Evolutionary conservation across 805 yeast genomes (phyloP).

Genomic region (Helenozyma rhizophorensis): DNA sequence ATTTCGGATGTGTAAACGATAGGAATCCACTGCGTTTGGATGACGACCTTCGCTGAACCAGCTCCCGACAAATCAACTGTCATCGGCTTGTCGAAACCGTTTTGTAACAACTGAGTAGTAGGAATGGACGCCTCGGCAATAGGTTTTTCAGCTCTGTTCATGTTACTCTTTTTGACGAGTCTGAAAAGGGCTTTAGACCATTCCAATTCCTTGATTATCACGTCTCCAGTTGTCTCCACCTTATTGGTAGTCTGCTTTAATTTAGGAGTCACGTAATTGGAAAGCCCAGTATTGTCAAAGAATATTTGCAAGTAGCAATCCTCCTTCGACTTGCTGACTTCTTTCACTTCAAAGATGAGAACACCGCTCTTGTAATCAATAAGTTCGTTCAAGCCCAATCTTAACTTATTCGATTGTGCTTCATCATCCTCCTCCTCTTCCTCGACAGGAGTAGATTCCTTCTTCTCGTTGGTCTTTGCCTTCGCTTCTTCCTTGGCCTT

Average conservation of each 20-base stretch:
- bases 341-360: conserved; percentile 60
- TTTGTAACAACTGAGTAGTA: conserved; percentile 58
- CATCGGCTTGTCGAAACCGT: conserved; percentile 60
- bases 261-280: conserved; percentile 54
- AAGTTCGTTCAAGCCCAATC: conserved; percentile 56
- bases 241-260: conserved; percentile 39
- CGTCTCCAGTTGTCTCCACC: conserved; percentile 59
- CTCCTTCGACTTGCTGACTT: conserved; percentile 51
- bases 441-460: conserved; percentile 31
- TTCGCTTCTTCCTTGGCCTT: conserved; percentile 34
- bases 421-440: conserved; percentile 29
- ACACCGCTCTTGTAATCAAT: conserved; percentile 68
- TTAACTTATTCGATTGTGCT: conserved; percentile 28
- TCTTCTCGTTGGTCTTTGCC: conserved; percentile 14
- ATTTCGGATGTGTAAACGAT: conserved; percentile 48
- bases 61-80: conserved; percentile 52
- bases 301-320: conserved; percentile 67
- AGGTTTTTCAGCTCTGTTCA: conserved; percentile 52
- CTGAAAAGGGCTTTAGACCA: conserved; percentile 65
- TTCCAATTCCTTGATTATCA: conserved; percentile 70
- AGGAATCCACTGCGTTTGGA: conserved; percentile 79
- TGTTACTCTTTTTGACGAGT: conserved; percentile 50
- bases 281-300: conserved; percentile 70
- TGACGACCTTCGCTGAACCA: conserved; percentile 47
- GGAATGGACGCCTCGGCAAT: conserved; percentile 63